A percentile compares a stretch with the other conserved stretches of the same genome.
These are phyloP conservation scores for Brassica balearica DNA, from an alignment of 441 rosid species.

Conservation along the genomic window DNA sequence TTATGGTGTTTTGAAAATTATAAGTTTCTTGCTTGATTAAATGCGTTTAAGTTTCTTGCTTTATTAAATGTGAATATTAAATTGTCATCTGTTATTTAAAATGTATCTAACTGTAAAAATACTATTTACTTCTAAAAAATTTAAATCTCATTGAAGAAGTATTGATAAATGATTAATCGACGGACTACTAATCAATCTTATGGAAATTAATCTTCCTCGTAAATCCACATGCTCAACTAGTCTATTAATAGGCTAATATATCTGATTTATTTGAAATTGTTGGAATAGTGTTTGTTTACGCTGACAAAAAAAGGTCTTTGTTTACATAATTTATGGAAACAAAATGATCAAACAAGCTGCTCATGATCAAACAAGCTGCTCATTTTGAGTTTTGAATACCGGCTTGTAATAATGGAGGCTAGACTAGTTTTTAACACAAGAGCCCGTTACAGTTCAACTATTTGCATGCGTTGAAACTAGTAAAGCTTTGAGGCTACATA, in stretches of 20 bases:
- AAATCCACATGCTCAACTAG: background rate
- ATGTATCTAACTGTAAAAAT: background rate
- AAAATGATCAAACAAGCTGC: background rate
- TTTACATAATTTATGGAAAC: background rate
- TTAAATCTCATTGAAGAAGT: background rate
- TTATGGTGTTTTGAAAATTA: background rate
- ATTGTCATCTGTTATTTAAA: background rate
- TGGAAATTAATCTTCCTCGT: background rate
- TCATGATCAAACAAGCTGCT: background rate
- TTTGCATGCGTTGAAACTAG: constrained; percentile 1
- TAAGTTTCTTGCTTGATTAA: too few relatives aligned
- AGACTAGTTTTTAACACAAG: background rate
- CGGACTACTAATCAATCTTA: background rate
- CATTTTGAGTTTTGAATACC: background rate
- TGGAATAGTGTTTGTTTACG: background rate
- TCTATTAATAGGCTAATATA: background rate
- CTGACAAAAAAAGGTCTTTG: background rate
- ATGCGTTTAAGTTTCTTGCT: background rate
- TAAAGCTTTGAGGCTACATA: background rate
- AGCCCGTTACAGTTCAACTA: background rate
- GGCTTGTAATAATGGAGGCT: background rate
- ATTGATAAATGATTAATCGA: background rate
- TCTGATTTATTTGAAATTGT: background rate
- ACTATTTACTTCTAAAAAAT: background rate
- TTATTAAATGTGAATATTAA: background rate